Conservation (phyloP, 2,329 filamentous ascomycete genomes). For the Ophioceras dolichostomum region DNA sequence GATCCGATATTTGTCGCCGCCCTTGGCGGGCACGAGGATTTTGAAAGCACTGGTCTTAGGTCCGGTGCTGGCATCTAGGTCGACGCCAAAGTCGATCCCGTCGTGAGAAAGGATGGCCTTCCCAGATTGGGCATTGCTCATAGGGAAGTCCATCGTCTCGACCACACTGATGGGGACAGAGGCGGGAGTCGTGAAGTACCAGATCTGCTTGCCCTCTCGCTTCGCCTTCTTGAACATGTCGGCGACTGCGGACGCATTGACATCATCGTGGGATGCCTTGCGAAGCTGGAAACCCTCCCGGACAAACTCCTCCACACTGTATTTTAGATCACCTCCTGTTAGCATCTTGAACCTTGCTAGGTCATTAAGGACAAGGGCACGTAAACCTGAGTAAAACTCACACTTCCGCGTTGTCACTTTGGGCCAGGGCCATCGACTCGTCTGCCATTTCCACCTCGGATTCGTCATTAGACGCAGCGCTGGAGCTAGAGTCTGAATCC, state of each 20-base stretch:
- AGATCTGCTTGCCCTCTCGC: constrained; percentile 60
- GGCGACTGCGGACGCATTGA: constrained; percentile 30
- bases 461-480: not conserved
- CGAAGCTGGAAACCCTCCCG: constrained; percentile 41
- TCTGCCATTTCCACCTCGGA: constrained; percentile 14
- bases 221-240: constrained; percentile 46
- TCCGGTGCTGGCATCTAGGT: constrained; percentile 37
- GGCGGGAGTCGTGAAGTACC: constrained; percentile 67
- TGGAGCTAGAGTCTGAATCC: no score
- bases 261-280: constrained; percentile 27
- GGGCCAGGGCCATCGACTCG: constrained; percentile 19
- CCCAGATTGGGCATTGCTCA: constrained; percentile 39
- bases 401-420: not conserved
- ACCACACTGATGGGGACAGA: constrained; percentile 57
- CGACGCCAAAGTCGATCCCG: constrained; percentile 49
- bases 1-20: constrained; percentile 39
- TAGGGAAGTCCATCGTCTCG: constrained; percentile 48
- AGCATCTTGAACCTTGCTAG: constrained; percentile 19
- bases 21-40: constrained; percentile 46
- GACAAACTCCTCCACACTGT: constrained; percentile 22
- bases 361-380: not conserved
- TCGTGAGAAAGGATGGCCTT: constrained; percentile 48
- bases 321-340: not conserved
- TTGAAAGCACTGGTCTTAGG: constrained; percentile 40
- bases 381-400: not conserved